These are phyloP conservation scores for Suillus brevipes DNA, from an alignment of 768 basidiomycete species.

Conservation along the genomic window DNA sequence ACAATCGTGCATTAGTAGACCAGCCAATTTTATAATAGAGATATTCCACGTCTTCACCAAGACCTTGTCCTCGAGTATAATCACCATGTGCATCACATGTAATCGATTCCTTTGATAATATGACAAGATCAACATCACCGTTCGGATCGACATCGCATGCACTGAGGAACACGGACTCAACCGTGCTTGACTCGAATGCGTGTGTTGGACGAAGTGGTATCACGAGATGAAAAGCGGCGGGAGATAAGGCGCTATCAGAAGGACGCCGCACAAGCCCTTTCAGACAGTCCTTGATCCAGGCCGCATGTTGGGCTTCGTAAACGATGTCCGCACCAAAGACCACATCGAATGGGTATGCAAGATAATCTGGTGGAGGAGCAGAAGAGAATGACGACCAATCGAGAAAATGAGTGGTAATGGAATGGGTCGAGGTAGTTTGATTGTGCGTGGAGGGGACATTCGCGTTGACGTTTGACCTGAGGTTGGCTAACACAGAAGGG, in stretches of 20 bases:
- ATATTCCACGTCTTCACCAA: conserved; percentile 62
- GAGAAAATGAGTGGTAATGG: conserved; percentile 31
- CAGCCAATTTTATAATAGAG: conserved; percentile 74
- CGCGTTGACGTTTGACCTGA: conserved; percentile 40
- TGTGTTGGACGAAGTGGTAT: conserved; percentile 76
- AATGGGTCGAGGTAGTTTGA: conserved; percentile 5
- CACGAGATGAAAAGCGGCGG: conserved; percentile 61
- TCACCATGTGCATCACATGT: conserved; percentile 47
- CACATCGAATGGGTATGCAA: conserved; percentile 45
- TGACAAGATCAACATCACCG: conserved; percentile 38
- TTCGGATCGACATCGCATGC: conserved; percentile 12
- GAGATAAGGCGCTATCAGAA: background rate
- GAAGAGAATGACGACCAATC: conserved; percentile 40
- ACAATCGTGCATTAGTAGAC: conserved; percentile 30
- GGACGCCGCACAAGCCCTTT: conserved; percentile 36
- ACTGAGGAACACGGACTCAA: conserved; percentile 55
- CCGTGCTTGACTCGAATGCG: conserved; percentile 51
- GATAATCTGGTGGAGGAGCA: conserved; percentile 17
- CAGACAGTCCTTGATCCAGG: conserved; percentile 48
- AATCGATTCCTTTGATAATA: conserved; percentile 55
- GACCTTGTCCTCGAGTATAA: conserved; percentile 26
- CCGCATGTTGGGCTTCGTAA: conserved; percentile 50
- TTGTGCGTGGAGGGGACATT: conserved; percentile 30
- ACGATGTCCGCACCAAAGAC: conserved; percentile 56
- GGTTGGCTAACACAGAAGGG: conserved; percentile 47